Conservation (phyloP, 1,139 yeast genomes). For the Suhomyces choctaworum region DNA sequence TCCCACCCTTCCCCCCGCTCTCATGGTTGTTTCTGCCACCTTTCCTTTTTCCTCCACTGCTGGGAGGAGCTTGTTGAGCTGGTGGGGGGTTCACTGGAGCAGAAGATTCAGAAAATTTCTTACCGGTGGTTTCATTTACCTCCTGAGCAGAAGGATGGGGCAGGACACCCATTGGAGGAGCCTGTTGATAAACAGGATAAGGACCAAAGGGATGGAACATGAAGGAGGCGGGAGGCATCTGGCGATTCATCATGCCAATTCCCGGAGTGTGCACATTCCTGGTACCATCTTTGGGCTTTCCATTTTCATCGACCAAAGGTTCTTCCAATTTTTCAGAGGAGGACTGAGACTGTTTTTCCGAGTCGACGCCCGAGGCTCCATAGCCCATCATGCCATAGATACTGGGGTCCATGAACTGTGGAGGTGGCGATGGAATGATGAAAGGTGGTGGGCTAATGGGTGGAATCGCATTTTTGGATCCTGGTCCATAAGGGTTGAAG, state of each 20-base stretch:
- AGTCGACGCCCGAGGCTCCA: conserved; percentile 2
- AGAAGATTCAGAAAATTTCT: conserved; percentile 5
- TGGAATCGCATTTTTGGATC: conserved; percentile 24
- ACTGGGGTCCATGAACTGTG: conserved; percentile 42
- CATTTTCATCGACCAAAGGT: conserved; percentile 9
- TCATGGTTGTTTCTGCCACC: conserved; percentile 12
- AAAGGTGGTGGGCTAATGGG: conserved; percentile 45
- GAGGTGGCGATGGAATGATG: conserved; percentile 39
- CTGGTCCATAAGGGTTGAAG: conserved; percentile 17
- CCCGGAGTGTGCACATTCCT: conserved; percentile 32
- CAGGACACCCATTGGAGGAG: conserved; percentile 16
- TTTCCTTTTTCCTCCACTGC: conserved; percentile 3
- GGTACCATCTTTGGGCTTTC: conserved; percentile 6
- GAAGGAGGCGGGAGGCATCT: conserved; percentile 33
- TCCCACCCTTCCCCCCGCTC: conserved; percentile 20
- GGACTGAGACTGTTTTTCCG: not conserved
- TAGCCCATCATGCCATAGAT: conserved; percentile 34
- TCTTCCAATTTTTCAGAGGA: conserved; percentile 7
- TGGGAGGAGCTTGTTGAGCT: conserved; percentile 6
- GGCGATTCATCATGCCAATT: conserved; percentile 44
- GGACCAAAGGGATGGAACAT: conserved; percentile 54
- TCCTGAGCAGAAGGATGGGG: conserved; percentile 14
- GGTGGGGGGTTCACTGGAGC: conserved; percentile 1
- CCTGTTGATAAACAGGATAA: conserved; percentile 42
- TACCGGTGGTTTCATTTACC: conserved; percentile 12